Base-by-base conservation (phyloP, 495 filamentous ascomycete species). In the Aspergillus asperescens region DNA sequence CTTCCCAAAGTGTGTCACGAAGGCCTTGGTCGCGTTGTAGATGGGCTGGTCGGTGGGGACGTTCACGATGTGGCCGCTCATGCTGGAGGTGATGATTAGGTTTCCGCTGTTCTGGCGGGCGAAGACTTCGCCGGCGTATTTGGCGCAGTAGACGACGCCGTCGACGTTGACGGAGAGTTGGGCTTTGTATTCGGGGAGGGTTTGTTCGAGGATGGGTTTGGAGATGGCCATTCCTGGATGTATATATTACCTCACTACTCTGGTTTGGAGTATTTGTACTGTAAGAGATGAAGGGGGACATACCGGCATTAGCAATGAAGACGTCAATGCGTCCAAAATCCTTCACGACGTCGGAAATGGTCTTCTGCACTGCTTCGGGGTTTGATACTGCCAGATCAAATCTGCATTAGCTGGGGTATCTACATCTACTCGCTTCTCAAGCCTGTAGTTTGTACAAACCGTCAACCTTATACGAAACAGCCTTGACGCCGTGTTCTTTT, bases 41-140 rank as follows among this genome's bases (percentile, higher is more conserved):
- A 86, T 82, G 0, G 82, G 79, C 16, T 77, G 78, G 15, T 82
- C 71, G 19, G 82, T 66, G 1, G 82, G 83, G 38, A 82, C 80
- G 55, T 92, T 93, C 24, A 88, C 88, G 47, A 92, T 72, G 15
- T 81, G 85, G 3, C 78, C 88, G 61, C 83, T 88, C 88, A 92
- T 91, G 56, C 80, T 84, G 2, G 83, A 88, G 56, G 89, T 88
- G 55, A 91, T 65, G 44, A 85, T 82, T 38, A 92, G 75, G 54
- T 83, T 88, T 3, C 87, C 87, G 58, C 58, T 63, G 29, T 65
- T 63, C 29, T 76, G 68, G 41, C 59, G 58, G 8, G 75, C 66
- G 58, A 87, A 78, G 75, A 91, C 85, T 60, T 88, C 62, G 34
- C 76, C 76, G 28, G 62, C 71, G 44, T 59, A 68, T 32, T 70